phyloP scores from a whole-genome alignment of 1,139 yeast species.

The Pichia sp. region DNA sequence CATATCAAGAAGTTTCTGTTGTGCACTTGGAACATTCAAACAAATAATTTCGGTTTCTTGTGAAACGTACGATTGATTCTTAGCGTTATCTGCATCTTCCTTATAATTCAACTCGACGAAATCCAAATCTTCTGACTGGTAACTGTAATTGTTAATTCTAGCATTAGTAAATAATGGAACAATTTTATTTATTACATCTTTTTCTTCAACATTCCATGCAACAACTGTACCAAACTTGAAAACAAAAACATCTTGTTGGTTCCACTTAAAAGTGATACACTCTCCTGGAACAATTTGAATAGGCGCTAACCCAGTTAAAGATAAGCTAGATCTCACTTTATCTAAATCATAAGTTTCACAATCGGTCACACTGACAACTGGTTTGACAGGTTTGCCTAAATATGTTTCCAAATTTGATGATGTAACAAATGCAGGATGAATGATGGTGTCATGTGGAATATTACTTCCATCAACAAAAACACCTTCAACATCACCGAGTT shows the following conservation, averaged over 20 bases:
- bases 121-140: constrained; percentile 85
- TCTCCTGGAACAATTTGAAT: constrained; percentile 57
- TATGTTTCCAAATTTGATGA: constrained; percentile 14
- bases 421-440: constrained; percentile 19
- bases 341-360: constrained; percentile 63
- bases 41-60: constrained; percentile 20
- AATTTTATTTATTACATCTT: constrained; percentile 35
- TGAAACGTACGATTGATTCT: constrained; percentile 9
- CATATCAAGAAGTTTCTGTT: constrained; percentile 58
- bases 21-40: constrained; percentile 35
- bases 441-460: constrained; percentile 8
- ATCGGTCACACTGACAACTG: constrained; percentile 61
- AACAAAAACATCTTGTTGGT: constrained; percentile 40
- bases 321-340: constrained; percentile 33
- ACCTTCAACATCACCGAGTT: neutral
- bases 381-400: constrained; percentile 29
- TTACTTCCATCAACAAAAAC: no score
- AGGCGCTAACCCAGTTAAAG: constrained; percentile 33
- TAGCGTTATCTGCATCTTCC: constrained; percentile 26
- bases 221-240: constrained; percentile 70
- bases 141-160: constrained; percentile 45
- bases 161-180: constrained; percentile 43
- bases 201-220: constrained; percentile 73
- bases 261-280: constrained; percentile 43
- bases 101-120: constrained; percentile 69